Evolutionary conservation across 1,139 yeast genomes (phyloP).

Genomic region (Candida sanyaensis): DNA sequence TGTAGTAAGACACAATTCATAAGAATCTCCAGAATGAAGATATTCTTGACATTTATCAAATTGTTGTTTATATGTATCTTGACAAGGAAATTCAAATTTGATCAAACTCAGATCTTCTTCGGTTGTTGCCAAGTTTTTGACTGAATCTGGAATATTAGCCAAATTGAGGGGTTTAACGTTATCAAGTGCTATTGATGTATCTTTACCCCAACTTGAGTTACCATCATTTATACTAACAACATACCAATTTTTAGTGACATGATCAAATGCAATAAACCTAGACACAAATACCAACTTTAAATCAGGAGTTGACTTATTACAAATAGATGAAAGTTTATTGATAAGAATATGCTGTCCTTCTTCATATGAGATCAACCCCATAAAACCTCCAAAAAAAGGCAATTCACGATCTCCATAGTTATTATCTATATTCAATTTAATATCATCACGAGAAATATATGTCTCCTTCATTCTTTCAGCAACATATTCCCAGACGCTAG

Average conservation of each 20-base stretch:
- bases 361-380: constrained; percentile 87
- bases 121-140: constrained; percentile 24
- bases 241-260: constrained; percentile 48
- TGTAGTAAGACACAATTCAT: constrained; percentile 88
- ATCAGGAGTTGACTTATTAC: constrained; percentile 56
- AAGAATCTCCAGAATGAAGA: constrained; percentile 83
- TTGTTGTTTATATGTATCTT: constrained; percentile 52
- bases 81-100: constrained; percentile 53
- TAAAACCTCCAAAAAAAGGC: constrained; percentile 87
- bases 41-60: constrained; percentile 68
- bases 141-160: constrained; percentile 25
- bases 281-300: constrained; percentile 74
- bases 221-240: constrained; percentile 52
- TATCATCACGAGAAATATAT: constrained; percentile 23
- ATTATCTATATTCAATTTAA: constrained; percentile 15
- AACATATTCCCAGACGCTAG: constrained; percentile 25
- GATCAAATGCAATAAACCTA: constrained; percentile 60
- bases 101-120: constrained; percentile 23
- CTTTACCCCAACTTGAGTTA: constrained; percentile 33
- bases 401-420: constrained; percentile 28
- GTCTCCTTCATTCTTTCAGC: constrained; percentile 23
- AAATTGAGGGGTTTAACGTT: constrained; percentile 17
- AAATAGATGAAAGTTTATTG: constrained; percentile 32
- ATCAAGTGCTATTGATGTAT: constrained; percentile 16
- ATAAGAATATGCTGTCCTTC: constrained; percentile 58